A percentile compares a stretch with the other conserved stretches of the same genome.
Conservation (phyloP, 192 early-diverging fungal genomes). For the Umbelopsis sp. region DNA sequence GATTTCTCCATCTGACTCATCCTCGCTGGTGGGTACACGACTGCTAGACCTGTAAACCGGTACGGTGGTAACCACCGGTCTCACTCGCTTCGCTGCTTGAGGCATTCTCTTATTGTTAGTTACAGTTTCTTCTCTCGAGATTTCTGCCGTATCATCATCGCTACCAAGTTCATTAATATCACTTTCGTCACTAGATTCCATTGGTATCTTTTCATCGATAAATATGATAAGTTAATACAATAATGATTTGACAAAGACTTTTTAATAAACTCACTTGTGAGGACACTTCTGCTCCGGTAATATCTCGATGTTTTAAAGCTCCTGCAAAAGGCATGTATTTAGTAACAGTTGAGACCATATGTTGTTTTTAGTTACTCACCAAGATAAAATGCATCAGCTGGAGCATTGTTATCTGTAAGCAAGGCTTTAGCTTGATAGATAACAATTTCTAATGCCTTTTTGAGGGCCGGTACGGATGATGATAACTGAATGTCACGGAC, state of each 20-base stretch:
- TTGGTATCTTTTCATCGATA: not conserved
- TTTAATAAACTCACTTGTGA: conserved; percentile 54
- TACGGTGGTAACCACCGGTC: not conserved
- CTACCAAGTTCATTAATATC: not conserved
- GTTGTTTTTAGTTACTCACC: conserved; percentile 17
- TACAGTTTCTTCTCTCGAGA: not conserved
- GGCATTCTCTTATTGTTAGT: not conserved
- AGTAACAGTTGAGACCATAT: not conserved
- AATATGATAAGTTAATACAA: not conserved
- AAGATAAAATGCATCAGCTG: conserved; percentile 44
- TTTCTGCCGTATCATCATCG: not conserved
- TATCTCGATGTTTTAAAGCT: conserved; percentile 71
- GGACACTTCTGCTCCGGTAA: conserved; percentile 68
- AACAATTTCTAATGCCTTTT: conserved; percentile 71
- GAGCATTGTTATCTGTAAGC: conserved; percentile 68
- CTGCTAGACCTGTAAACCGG: conserved; percentile 2
- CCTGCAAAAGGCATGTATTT: conserved; percentile 34
- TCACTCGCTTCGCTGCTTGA: not conserved
- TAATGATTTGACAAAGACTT: not conserved
- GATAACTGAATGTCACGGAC: conserved; percentile 63
- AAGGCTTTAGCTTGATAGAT: conserved; percentile 76
- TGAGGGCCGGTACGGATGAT: conserved; percentile 66
- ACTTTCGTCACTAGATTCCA: conserved; percentile 10
- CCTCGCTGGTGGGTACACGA: not conserved
- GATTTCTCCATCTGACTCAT: conserved; percentile 1